These are phyloP conservation scores for Tricholoma flavovirens DNA, from an alignment of 768 basidiomycete genomes.

Conservation along the genomic window DNA sequence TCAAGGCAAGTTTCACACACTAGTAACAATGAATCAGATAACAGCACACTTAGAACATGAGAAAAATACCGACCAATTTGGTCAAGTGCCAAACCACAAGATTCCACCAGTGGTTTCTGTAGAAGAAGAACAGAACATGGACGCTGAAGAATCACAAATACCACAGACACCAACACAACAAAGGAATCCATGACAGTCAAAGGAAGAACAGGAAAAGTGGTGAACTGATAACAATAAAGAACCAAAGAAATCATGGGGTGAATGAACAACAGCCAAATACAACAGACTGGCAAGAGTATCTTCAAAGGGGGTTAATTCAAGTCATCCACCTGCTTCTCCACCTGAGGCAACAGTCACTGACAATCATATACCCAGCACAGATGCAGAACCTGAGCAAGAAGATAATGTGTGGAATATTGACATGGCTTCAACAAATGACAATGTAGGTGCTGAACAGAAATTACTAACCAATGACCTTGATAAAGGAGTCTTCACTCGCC, in stretches of 20 bases:
- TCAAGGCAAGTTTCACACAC: background rate
- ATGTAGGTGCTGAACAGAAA: conserved; percentile 1
- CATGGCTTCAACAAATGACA: background rate
- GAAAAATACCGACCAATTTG: background rate
- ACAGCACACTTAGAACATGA: background rate
- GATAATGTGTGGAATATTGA: conserved; percentile 6
- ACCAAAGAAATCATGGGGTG: background rate
- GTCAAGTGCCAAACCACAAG: background rate
- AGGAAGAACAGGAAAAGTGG: background rate
- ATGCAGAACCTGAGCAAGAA: background rate
- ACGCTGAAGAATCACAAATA: conserved; percentile 1
- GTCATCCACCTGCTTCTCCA: conserved; percentile 3
- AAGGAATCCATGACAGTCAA: background rate
- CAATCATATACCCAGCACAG: background rate
- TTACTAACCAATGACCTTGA: background rate
- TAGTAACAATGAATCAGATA: conserved; percentile 11
- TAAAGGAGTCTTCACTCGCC: conserved; percentile 15
- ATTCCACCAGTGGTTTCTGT: too few relatives aligned
- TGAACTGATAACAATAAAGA: background rate
- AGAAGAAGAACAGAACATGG: too few relatives aligned
- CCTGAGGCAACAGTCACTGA: conserved; percentile 1
- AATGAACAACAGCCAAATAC: background rate
- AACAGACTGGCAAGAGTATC: background rate
- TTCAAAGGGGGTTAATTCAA: conserved; percentile 9
- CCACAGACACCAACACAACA: background rate